phyloP scores from a whole-genome alignment of 176 grass and related monocot genomes.

The Oryza glumipatula region DNA sequence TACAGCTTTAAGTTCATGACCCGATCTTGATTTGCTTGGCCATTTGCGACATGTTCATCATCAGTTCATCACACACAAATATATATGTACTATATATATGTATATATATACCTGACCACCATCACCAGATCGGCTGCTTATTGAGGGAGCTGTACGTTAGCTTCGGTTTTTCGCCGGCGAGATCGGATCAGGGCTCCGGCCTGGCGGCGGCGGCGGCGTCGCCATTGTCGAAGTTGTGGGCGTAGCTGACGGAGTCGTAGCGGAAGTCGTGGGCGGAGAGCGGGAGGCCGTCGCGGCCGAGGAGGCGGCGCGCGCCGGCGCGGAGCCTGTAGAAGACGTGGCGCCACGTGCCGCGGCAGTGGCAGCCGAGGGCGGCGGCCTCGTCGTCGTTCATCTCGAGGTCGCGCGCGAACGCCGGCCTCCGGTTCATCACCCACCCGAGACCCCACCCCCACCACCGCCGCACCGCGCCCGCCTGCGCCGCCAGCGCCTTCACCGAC shows the following conservation, averaged over 20 bases:
- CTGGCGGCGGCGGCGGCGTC: not conserved
- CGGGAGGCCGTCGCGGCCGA: conserved; percentile 61
- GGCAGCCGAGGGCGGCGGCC: conserved; percentile 55
- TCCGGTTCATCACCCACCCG: conserved; percentile 73
- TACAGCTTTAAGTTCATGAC: conserved; percentile 6
- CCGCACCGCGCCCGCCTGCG: conserved; percentile 54
- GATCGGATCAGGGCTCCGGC: not conserved
- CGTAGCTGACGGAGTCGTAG: conserved; percentile 90
- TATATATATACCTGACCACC: not conserved
- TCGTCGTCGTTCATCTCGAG: conserved; percentile 74
- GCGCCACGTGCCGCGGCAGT: conserved; percentile 42
- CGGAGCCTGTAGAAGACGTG: conserved; percentile 78
- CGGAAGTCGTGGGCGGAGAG: conserved; percentile 63
- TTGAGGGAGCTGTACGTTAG: conserved; percentile 5
- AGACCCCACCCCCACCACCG: conserved; percentile 84
- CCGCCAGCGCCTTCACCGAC: conserved; percentile 61
- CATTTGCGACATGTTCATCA: not conserved
- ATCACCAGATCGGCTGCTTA: conserved; percentile 41
- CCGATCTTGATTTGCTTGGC: not conserved
- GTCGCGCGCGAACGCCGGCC: conserved; percentile 59
- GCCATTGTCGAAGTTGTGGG: conserved; percentile 83
- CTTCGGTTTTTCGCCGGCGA: not conserved
- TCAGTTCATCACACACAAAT: not conserved
- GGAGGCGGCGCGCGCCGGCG: conserved; percentile 62
- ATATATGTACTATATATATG: not conserved